Evolutionary conservation across 495 filamentous ascomycete species (phyloP).

Genomic region (Xanthoparmelia taractica): DNA sequence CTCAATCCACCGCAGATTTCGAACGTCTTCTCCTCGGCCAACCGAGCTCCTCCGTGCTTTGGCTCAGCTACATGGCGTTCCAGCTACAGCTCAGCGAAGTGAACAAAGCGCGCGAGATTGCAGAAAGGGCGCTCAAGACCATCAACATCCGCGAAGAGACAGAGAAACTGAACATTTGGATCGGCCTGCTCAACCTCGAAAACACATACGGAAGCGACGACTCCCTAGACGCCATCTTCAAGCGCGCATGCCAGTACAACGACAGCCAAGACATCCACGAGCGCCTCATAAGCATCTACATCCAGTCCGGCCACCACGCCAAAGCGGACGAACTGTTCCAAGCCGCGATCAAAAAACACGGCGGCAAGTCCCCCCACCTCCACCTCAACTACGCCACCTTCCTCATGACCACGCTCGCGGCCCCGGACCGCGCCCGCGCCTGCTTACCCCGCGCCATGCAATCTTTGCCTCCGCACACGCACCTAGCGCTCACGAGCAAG

Average conservation of each 20-base stretch:
- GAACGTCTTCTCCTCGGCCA: constrained; percentile 88
- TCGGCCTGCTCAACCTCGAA: constrained; percentile 88
- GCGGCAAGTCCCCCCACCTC: constrained; percentile 61
- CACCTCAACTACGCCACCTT: constrained; percentile 95
- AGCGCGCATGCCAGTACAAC: constrained; percentile 87
- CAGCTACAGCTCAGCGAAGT: constrained; percentile 86
- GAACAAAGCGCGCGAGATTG: constrained; percentile 75
- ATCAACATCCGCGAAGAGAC: constrained; percentile 80
- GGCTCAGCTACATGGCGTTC: constrained; percentile 96
- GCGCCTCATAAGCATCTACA: constrained; percentile 84
- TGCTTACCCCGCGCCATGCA: constrained; percentile 83
- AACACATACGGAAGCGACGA: constrained; percentile 83
- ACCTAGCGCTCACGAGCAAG: constrained; percentile 70
- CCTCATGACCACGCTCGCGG: constrained; percentile 61
- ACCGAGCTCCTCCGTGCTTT: constrained; percentile 79
- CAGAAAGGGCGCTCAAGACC: constrained; percentile 77
- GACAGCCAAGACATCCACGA: constrained; percentile 86
- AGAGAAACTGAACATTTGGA: constrained; percentile 93
- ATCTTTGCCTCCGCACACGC: constrained; percentile 61
- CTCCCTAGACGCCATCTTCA: constrained; percentile 78
- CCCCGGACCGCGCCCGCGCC: constrained; percentile 65
- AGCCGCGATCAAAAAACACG: constrained; percentile 74
- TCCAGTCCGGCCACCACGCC: constrained; percentile 79
- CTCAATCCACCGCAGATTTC: constrained; percentile 81
- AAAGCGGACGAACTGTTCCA: constrained; percentile 88